These are phyloP conservation scores for Alternaria ethzedia DNA, from an alignment of 2,329 filamentous ascomycete genomes.

Conservation along the genomic window DNA sequence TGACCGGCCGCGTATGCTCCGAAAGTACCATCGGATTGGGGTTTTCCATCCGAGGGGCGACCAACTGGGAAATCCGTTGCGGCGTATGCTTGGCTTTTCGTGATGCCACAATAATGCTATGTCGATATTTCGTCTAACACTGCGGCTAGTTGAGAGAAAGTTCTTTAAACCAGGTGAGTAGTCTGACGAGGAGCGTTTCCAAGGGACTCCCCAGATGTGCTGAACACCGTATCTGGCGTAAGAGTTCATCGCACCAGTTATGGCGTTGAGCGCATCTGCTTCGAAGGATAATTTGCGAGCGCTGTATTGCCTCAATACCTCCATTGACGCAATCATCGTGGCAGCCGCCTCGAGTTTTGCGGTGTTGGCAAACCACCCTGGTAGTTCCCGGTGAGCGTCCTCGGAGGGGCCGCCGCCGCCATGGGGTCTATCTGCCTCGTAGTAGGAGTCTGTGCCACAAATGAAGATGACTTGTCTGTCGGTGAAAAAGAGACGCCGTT, in stretches of 20 bases:
- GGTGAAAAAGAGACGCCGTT: background rate
- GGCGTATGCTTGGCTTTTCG: accelerated
- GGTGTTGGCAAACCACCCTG: background rate
- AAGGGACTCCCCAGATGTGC: background rate
- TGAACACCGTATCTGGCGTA: background rate
- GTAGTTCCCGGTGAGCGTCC: background rate
- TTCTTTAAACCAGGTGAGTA: background rate
- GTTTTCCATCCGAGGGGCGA: background rate
- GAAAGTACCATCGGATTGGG: background rate
- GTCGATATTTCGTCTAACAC: background rate
- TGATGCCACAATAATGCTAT: background rate
- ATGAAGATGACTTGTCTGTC: background rate
- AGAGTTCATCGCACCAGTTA: background rate
- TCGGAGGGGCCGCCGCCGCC: background rate
- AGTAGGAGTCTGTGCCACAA: background rate
- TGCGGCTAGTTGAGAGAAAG: background rate
- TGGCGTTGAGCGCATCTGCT: background rate
- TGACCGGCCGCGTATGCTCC: no score
- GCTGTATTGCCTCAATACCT: background rate
- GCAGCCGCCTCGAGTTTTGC: background rate
- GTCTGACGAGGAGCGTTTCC: background rate
- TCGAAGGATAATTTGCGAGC: background rate
- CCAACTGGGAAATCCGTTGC: background rate
- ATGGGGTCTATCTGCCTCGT: background rate
- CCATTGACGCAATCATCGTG: background rate